phyloP scores from a whole-genome alignment of 169 alveolate genomes.

The Hepatocystis sp. region DNA sequence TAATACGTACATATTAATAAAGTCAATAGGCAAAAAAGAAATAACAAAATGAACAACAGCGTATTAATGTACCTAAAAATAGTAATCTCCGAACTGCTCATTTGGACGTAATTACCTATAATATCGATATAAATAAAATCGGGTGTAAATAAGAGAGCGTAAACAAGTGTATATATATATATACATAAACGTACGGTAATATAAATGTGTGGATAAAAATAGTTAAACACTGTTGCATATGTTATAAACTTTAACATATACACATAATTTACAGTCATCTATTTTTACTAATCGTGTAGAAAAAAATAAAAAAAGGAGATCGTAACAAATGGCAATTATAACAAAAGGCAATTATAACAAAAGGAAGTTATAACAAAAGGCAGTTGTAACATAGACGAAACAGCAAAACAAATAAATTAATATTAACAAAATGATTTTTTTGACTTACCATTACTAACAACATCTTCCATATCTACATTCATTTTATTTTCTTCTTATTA shows the following conservation, averaged over 20 bases:
- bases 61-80: constrained; percentile 29
- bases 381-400: too few species aligned
- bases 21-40: constrained; percentile 1
- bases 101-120: constrained; percentile 25
- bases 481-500: constrained; percentile 1
- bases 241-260: too few species aligned
- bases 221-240: too few species aligned
- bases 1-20: constrained; percentile 10
- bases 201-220: too few species aligned
- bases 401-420: too few species aligned
- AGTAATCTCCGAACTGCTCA: constrained; percentile 5
- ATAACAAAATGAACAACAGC: constrained; percentile 4
- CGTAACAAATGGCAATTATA: too few species aligned
- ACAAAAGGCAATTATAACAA: too few species aligned
- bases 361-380: too few species aligned
- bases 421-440: too few species aligned
- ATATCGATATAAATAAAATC: background rate
- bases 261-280: too few species aligned
- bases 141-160: background rate
- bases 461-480: constrained; percentile 25
- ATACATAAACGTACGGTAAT: background rate
- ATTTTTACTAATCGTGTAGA: too few species aligned
- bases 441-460: constrained; percentile 19
- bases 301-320: too few species aligned
- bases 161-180: background rate